Conservation (phyloP, 305 asterid species). For the Lippia alba region DNA sequence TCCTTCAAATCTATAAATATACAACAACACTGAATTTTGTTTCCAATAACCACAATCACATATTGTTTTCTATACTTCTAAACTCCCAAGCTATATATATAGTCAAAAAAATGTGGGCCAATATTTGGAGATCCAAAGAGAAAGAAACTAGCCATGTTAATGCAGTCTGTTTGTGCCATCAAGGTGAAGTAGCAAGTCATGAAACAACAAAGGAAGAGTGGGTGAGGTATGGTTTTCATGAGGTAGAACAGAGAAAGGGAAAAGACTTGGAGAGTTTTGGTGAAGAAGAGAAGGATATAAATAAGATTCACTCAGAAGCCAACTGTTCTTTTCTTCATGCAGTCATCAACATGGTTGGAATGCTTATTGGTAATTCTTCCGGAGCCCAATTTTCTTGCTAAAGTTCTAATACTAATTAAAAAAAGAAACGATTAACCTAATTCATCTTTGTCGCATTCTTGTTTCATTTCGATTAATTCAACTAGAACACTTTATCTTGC, state of each 20-base stretch:
- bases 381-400: neutral
- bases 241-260: neutral
- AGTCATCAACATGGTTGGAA: constrained; percentile 72
- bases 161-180: constrained; percentile 31
- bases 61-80: neutral
- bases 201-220: neutral
- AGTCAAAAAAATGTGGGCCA: constrained; percentile 34
- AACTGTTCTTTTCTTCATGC: constrained; percentile 59
- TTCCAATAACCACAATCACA: neutral
- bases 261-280: constrained; percentile 55
- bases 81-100: neutral
- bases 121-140: constrained; percentile 34
- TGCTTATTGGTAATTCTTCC: constrained; percentile 63
- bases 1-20: constrained; percentile 3
- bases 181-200: constrained; percentile 28
- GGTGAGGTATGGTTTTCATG: too few relatives aligned
- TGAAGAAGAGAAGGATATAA: constrained; percentile 24
- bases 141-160: constrained; percentile 29
- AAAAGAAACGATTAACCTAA: too few relatives aligned
- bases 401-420: neutral
- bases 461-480: too few relatives aligned
- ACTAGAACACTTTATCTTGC: too few relatives aligned
- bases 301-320: constrained; percentile 22
- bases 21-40: neutral
- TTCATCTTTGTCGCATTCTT: too few relatives aligned